Evolutionary conservation across 257 asterid genomes (phyloP), one percentile per base, ranked within the genome.

Genomic region (Solanum lignicaule): DNA sequence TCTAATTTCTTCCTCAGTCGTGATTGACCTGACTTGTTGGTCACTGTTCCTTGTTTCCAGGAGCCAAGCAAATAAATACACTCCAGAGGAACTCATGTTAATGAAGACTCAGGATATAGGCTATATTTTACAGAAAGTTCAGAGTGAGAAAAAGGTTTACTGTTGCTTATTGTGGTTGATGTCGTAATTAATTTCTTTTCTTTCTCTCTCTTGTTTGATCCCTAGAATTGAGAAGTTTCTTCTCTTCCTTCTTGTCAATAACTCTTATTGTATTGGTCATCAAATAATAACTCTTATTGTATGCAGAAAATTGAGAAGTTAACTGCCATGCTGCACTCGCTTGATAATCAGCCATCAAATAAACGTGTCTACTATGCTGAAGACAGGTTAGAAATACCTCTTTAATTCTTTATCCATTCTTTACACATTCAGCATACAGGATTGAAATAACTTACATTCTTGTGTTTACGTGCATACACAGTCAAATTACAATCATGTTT

Each of bases 71-170:
- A 95, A 94, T 90, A 94, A 93, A 89, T 94, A 94, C 88, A 89
- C 98, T 35, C 87, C 73, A 16, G 98, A 95, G 43, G 99, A 94
- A 87, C 98, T 94, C 89, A 91, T 94, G 98, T 83, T 96, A 90
- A 96, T 96, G 99, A 95, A 95, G 94, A 94, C 98, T 6, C 98
- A 94, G 88, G 99, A 95, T 88, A 93, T 93, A 88, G 96, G 98
- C 71, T 96, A 96, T 87, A 91, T 94, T 79, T 68, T 91, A 88
- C 98, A 93, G 94, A 96, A 96, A 89, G 92, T 95, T 90, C 99
- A 95, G 88, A n/a, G 98, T 60, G 99, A 96, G 86, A 96, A 94
- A 87, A 96, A 94, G 97, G 99, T 96, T 62, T 27, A 31, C 75
- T 16, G n/a, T 79, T 16, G 5, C 69, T 32, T 23, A 14, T 8